Evolutionary conservation across 2,329 filamentous ascomycete genomes (phyloP).

Genomic region (Pseudogymnoascus sp.): DNA sequence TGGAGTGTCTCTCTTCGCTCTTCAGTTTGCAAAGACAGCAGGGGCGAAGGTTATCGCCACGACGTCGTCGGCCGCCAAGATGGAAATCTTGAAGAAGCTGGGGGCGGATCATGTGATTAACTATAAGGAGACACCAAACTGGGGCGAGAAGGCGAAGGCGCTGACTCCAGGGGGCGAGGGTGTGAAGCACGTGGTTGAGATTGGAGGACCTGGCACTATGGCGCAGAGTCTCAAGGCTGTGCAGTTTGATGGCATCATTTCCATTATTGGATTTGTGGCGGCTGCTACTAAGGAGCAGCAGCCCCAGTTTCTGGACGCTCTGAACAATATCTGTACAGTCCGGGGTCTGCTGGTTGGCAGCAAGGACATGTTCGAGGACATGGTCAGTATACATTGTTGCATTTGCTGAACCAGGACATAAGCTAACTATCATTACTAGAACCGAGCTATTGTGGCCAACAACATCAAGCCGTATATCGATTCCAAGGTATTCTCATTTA

Average conservation of each 20-base stretch:
- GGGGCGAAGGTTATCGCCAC: slow-evolving; percentile 37
- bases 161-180: slow-evolving; percentile 32
- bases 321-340: slow-evolving; percentile 33
- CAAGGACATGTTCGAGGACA: slow-evolving; percentile 42
- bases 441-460: slow-evolving; percentile 39
- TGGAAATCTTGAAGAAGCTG: slow-evolving; percentile 30
- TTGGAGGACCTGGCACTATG: slow-evolving; percentile 34
- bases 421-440: slow-evolving; percentile 21
- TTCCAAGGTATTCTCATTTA: slow-evolving; percentile 36
- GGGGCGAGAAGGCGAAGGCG: slow-evolving; percentile 32
- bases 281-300: slow-evolving; percentile 22
- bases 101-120: slow-evolving; percentile 38
- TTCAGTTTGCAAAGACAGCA: slow-evolving; percentile 35
- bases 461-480: slow-evolving; percentile 41
- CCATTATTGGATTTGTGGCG: slow-evolving; percentile 32
- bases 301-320: slow-evolving; percentile 26
- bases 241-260: slow-evolving; percentile 35
- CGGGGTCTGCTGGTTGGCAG: slow-evolving; percentile 41
- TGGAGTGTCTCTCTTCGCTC: slow-evolving; percentile 32
- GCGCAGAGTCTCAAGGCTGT: slow-evolving; percentile 34
- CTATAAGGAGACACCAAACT: slow-evolving; percentile 33
- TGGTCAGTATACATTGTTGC: slow-evolving; percentile 24
- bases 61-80: slow-evolving; percentile 33
- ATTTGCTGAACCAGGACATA: background rate
- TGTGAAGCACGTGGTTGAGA: slow-evolving; percentile 37